Base-by-base conservation (phyloP, 2,329 filamentous ascomycete genomes). In the Mariannaea sp. region DNA sequence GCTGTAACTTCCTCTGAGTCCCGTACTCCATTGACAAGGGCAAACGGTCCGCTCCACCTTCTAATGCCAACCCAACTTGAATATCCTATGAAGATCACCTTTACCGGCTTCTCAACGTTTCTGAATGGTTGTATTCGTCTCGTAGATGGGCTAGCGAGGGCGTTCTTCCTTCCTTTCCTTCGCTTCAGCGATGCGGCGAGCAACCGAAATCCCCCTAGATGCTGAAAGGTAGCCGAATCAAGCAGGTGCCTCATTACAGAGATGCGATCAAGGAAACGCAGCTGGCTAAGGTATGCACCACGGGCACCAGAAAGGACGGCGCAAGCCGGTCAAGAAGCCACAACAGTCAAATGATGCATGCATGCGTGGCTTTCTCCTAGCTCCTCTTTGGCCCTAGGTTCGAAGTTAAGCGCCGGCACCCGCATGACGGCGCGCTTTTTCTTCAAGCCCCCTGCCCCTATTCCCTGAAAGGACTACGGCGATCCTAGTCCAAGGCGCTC, bases 381-480 rank as follows among this genome's bases (percentile, higher is more conserved):
- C 29, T 32, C 22, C 8, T 20, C 14, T 35, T 26, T 32, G 36
- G 38, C 29, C 20, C 19, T 30, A 13, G 29, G 49, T 36, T 44
- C 26, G 19, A 36, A 43, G 42, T 53, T 60, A 60, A 60, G 57
- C 57, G 57, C 55, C 57, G 49, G 40, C 55, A 59, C 57, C 55
- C 51, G 52, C 57, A 57, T 54, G 49, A 46, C 48, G 48, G 38
- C 38, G 33, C 50, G 48, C 35, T 36, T 47, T 57, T 49, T 46
- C 46, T n/a, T 7, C 29, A 24, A n/a, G 17, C 24, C 32, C 35
- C 24, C 36, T 44, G 39, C 17, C 33, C 35, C 6, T 39, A 38
- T 42, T 29, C 48, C 51, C 45, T 54, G 51, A 33, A 26, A 33
- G 13, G 26, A 10, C n/a, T 45, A 42, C 42, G 51, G 44, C 40